Evolutionary conservation across 1,284 basidiomycete species (phyloP).

Genomic region (Neolentinus lepideus): DNA sequence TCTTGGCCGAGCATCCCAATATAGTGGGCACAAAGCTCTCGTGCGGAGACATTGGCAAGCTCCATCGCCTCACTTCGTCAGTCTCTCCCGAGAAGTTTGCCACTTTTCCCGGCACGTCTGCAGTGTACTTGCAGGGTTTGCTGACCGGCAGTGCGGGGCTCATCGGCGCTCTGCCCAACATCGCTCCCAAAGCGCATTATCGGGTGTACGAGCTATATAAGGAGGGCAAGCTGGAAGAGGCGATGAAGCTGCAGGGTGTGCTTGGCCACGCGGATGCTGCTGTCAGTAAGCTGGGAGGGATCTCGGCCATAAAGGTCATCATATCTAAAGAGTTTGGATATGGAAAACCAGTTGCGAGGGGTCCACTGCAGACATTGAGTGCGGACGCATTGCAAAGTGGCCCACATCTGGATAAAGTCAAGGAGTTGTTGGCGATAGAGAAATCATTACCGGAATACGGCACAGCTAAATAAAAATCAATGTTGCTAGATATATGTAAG

Average conservation of each 20-base stretch:
- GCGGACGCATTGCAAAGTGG: conserved; percentile 28
- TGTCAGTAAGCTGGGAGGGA: conserved; percentile 62
- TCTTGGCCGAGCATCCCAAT: conserved; percentile 75
- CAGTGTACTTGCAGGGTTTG: conserved; percentile 63
- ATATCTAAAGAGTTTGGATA: conserved; percentile 66
- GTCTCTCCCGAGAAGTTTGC: conserved; percentile 49
- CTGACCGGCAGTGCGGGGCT: conserved; percentile 61
- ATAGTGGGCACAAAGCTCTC: conserved; percentile 88
- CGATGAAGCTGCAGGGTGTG: conserved; percentile 61
- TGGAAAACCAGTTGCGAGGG: conserved; percentile 49
- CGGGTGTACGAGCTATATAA: conserved; percentile 53
- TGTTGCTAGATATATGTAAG: background rate
- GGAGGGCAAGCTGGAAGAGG: conserved; percentile 55
- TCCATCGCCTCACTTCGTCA: conserved; percentile 62
- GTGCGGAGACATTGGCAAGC: conserved; percentile 81
- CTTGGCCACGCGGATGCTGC: conserved; percentile 73
- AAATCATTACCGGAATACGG: conserved; percentile 28
- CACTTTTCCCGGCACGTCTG: conserved; percentile 57
- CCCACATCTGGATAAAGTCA: conserved; percentile 34
- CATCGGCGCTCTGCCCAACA: conserved; percentile 73
- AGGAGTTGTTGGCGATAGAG: conserved; percentile 60
- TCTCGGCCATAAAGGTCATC: conserved; percentile 65
- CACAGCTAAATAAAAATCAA: background rate
- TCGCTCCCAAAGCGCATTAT: conserved; percentile 69
- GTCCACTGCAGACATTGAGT: conserved; percentile 41